Evolutionary conservation across 305 asterid species (phyloP).

Genomic region (Striga hermonthica): DNA sequence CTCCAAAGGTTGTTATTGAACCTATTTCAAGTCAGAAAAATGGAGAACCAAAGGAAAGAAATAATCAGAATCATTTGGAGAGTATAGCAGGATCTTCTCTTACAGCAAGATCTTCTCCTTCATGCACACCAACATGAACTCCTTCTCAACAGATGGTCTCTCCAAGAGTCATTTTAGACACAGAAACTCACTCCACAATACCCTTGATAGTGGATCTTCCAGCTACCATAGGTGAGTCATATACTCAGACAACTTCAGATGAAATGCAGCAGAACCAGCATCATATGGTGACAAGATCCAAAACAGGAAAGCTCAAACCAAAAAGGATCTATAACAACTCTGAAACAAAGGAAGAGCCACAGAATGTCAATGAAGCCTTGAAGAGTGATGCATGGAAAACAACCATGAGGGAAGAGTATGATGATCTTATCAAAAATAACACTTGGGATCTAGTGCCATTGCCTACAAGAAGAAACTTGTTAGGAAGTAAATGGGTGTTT

Average conservation of each 20-base stretch:
- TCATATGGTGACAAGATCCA: not conserved
- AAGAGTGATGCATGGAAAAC: not conserved
- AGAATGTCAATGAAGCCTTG: not conserved
- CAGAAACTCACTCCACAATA: too few relatives aligned
- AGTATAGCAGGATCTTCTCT: too few relatives aligned
- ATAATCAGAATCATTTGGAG: too few relatives aligned
- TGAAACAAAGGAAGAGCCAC: not conserved
- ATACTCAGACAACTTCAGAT: too few relatives aligned
- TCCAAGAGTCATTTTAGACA: too few relatives aligned
- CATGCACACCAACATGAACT: too few relatives aligned
- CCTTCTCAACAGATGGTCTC: too few relatives aligned
- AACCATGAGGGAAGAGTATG: not conserved
- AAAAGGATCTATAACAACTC: not conserved
- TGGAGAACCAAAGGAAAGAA: too few relatives aligned
- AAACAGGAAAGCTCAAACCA: not conserved
- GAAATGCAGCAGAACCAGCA: not conserved
- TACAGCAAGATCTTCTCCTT: too few relatives aligned
- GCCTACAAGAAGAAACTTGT: not conserved
- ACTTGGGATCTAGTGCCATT: not conserved
- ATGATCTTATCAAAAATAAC: not conserved
- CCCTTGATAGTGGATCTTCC: too few relatives aligned
- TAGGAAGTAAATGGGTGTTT: not conserved
- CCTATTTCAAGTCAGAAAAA: too few relatives aligned
- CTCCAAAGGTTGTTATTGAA: not conserved
- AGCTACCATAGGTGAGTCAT: too few relatives aligned